Base-by-base conservation (phyloP, 495 filamentous ascomycete genomes). In the Trichoderma gamsii region DNA sequence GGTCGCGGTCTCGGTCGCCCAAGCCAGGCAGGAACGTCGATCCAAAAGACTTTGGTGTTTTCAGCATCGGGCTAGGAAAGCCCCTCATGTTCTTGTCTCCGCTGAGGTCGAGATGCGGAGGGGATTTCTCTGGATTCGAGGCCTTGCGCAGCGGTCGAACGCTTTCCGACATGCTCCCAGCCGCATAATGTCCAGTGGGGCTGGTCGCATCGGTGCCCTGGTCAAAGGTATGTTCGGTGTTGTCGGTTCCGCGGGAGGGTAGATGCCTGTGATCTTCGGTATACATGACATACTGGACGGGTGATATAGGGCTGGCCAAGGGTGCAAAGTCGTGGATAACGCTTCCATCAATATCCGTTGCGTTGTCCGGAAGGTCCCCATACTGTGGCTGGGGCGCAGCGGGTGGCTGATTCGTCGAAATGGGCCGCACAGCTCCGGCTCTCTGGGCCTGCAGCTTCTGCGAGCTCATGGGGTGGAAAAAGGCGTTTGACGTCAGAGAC, bases 381-480 rank as follows among this genome's bases (percentile, higher is more conserved):
- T 71, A 69, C 74, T 76, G 66, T 27, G 69, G 63, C 63, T 66
- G 66, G 3, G 73, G 63, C 68, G 74, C 67, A 52, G 78, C 49
- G 2, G 49, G 49, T 46, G 43, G 70, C 64, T 75, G 78, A 21
- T 69, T 75, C 69, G 75, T 73, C 15, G 77, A 77, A 11, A 75
- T n/a, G 32, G 29, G 66, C 11, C 81, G 78, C 43, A 81, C 75
- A 15, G 77, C 70, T 23, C 84, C 81, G 63, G 87, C 88, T 73
- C 95, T 83, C 75, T 98, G 96, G 65, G 92, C 93, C 77, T 99
- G 95, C 64, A 97, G 81, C 74, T 91, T 87, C 76, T 97, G 93
- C 27, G 92, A 96, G 79, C 93, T 97, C 95, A 99, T 96, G 21
- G 95, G 95, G 11, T 89, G 88, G 72, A 97, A 97, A 77, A 99